Conservation (phyloP, 2,329 filamentous ascomycete genomes). For the Ophiostoma himal-ulmi region DNA sequence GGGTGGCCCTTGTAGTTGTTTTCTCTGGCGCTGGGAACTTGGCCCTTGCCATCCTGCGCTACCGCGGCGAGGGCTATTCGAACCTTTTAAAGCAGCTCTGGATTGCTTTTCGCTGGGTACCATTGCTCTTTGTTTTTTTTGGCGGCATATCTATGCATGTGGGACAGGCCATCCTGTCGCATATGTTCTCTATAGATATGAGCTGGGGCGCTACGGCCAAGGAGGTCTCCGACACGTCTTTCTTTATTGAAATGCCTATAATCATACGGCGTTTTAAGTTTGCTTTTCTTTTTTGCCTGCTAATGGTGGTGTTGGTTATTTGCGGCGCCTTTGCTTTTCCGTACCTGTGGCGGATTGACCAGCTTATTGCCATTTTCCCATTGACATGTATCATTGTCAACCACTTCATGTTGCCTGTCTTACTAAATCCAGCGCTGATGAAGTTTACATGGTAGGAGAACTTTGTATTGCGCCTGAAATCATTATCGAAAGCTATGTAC, state of each 20-base stretch:
- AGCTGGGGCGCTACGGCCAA: conserved; percentile 80
- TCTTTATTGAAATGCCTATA: conserved; percentile 77
- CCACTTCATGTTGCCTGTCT: conserved; percentile 66
- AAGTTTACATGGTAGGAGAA: conserved; percentile 61
- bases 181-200: conserved; percentile 84
- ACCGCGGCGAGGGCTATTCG: conserved; percentile 52
- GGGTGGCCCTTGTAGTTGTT: conserved; percentile 73
- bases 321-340: conserved; percentile 60
- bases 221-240: conserved; percentile 73
- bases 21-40: conserved; percentile 72
- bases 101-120: conserved; percentile 68
- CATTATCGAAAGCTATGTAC: no score
- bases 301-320: conserved; percentile 57
- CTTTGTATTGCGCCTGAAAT: no score
- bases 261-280: conserved; percentile 76
- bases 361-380: conserved; percentile 73
- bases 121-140: conserved; percentile 72
- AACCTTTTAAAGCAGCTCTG: conserved; percentile 50
- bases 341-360: conserved; percentile 58
- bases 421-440: conserved; percentile 73
- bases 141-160: conserved; percentile 77
- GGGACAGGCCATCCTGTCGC: conserved; percentile 68
- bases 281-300: conserved; percentile 56
- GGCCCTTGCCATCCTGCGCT: conserved; percentile 65
- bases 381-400: conserved; percentile 61